Evolutionary conservation across 331 rosid genomes (phyloP).

Genomic region (Acacia pycnantha): DNA sequence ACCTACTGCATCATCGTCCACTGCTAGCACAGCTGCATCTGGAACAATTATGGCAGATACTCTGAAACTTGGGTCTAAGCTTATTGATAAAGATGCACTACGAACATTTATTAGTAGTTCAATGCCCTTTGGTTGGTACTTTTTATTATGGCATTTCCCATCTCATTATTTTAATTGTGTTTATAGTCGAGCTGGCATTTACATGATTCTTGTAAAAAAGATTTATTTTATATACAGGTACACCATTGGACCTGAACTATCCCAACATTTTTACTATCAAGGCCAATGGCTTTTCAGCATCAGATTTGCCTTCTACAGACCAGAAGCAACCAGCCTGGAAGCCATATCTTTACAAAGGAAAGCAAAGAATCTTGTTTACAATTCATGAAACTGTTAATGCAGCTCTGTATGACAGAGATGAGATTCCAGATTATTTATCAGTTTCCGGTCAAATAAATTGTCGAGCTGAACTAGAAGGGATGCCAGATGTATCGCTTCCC

Average conservation of each 20-base stretch:
- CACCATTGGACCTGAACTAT: constrained; percentile 90
- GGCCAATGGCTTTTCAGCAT: constrained; percentile 77
- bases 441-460: constrained; percentile 92
- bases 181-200: constrained; percentile 33
- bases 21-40: constrained; percentile 45
- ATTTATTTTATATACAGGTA: constrained; percentile 48
- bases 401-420: constrained; percentile 90
- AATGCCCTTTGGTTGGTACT: constrained; percentile 99
- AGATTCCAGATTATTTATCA: constrained; percentile 80
- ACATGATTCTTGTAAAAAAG: constrained; percentile 24
- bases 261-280: constrained; percentile 68
- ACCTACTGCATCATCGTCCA: constrained; percentile 56
- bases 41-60: constrained; percentile 69
- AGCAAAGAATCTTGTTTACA: constrained; percentile 77
- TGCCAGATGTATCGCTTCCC: constrained; percentile 93
- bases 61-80: constrained; percentile 64
- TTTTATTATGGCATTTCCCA: constrained; percentile 68
- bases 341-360: constrained; percentile 88
- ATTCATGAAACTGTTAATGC: constrained; percentile 83
- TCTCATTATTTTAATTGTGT: constrained; percentile 36
- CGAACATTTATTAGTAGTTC: constrained; percentile 85
- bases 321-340: constrained; percentile 99
- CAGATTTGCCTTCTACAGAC: constrained; percentile 80
- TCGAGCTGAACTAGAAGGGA: constrained; percentile 92
- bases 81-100: constrained; percentile 82